Conservation (phyloP, 1,139 yeast species). For the Scheffersomyces stambukii region DNA sequence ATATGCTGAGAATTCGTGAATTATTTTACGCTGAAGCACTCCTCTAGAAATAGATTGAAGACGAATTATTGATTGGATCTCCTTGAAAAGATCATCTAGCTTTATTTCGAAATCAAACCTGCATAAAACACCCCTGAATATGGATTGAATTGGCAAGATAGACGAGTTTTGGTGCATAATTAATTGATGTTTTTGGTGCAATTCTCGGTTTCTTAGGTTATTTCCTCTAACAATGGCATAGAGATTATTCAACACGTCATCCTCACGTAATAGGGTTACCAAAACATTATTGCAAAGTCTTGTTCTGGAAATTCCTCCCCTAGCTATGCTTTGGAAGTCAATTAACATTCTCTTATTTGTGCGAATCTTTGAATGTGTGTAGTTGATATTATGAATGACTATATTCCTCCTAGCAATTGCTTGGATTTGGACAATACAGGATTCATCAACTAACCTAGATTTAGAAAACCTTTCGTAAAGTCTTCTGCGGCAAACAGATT, state of each 20-base stretch:
- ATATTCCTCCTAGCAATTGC: conserved; percentile 29
- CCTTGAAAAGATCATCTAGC: conserved; percentile 51
- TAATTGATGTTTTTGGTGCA: conserved; percentile 19
- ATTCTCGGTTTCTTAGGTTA: conserved; percentile 26
- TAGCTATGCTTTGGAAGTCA: conserved; percentile 48
- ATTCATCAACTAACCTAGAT: conserved; percentile 12
- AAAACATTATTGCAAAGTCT: conserved; percentile 42
- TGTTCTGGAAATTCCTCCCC: conserved; percentile 51
- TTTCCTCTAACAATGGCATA: conserved; percentile 47
- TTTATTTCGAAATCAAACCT: conserved; percentile 48
- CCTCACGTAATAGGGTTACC: conserved; percentile 39
- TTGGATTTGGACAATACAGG: conserved; percentile 25
- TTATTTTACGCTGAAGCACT: conserved; percentile 27
- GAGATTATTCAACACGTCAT: conserved; percentile 31
- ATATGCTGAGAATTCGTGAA: conserved; percentile 41
- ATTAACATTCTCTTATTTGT: conserved; percentile 12
- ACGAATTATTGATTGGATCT: conserved; percentile 30
- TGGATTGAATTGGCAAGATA: conserved; percentile 29
- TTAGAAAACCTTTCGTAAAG: conserved; percentile 19
- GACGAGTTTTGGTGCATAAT: conserved; percentile 16
- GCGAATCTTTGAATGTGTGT: conserved; percentile 15
- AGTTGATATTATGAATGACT: conserved; percentile 18
- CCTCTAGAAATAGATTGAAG: conserved; percentile 56
- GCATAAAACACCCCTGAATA: conserved; percentile 43
- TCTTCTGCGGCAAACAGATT: conserved; percentile 29